These are phyloP conservation scores for Arxiozyma heterogenica DNA, from an alignment of 1,139 yeast species.

Conservation along the genomic window DNA sequence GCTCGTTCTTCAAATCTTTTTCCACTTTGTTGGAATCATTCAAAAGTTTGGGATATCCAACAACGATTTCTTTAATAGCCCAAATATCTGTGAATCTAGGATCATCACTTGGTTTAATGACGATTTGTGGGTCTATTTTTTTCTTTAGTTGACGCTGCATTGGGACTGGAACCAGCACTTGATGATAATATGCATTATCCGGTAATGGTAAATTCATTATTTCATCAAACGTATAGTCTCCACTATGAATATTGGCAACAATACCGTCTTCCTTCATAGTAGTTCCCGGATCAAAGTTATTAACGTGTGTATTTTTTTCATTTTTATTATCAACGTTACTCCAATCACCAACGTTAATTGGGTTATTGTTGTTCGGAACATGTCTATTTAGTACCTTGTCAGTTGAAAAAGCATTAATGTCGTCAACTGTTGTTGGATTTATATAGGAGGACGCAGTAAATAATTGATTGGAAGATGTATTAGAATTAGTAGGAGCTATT, in stretches of 20 bases:
- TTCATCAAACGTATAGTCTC: constrained; percentile 24
- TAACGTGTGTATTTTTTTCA: background rate
- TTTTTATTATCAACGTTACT: background rate
- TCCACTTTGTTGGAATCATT: background rate
- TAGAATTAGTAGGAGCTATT: background rate
- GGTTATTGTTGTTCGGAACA: background rate
- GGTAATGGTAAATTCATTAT: constrained; percentile 17
- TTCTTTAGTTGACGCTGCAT: constrained; percentile 11
- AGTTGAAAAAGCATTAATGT: background rate
- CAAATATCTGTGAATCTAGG: background rate
- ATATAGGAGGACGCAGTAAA: background rate
- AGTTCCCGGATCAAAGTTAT: background rate
- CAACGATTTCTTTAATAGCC: constrained; percentile 1
- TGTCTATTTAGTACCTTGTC: too few relatives aligned
- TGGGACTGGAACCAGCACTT: constrained; percentile 24
- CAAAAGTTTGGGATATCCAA: constrained; percentile 1
- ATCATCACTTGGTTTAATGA: background rate
- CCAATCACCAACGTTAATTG: background rate
- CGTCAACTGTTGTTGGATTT: background rate
- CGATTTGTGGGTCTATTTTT: constrained; percentile 6
- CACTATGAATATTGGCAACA: constrained; percentile 9
- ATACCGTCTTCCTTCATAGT: background rate
- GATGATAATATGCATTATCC: constrained; percentile 26
- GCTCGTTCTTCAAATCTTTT: background rate
- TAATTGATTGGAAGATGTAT: background rate